Conservation (phyloP, 768 basidiomycete genomes). For the Phylloporus scabripes region DNA sequence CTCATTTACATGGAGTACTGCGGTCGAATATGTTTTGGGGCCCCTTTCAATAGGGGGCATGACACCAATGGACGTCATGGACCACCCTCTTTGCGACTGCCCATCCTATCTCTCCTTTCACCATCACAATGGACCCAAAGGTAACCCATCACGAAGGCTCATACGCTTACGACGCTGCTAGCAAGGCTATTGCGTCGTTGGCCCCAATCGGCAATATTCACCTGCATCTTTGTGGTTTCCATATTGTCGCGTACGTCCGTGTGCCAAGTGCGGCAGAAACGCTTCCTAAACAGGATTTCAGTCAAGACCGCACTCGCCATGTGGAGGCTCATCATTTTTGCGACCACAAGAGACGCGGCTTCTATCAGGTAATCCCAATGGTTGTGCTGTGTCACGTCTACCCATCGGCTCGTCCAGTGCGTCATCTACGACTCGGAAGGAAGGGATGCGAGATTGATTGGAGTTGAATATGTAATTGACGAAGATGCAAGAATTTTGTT, state of each 20-base stretch:
- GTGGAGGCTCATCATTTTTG: conserved; percentile 44
- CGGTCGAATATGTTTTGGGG: neutral
- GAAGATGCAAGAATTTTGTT: conserved; percentile 25
- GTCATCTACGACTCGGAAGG: conserved; percentile 40
- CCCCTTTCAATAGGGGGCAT: conserved; percentile 10
- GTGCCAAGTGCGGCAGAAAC: no score
- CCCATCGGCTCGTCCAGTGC: conserved; percentile 35
- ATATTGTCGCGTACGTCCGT: conserved; percentile 28
- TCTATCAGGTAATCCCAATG: conserved; percentile 33
- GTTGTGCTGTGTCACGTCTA: conserved; percentile 7
- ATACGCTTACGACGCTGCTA: conserved; percentile 23
- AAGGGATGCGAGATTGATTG: conserved; percentile 43
- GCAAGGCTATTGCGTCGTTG: conserved; percentile 28
- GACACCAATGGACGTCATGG: conserved; percentile 1
- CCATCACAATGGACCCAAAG: conserved; percentile 23
- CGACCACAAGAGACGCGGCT: conserved; percentile 33
- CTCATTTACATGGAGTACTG: neutral
- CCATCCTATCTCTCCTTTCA: neutral
- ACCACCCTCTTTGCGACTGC: neutral
- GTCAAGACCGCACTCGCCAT: conserved; percentile 30
- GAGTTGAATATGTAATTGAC: conserved; percentile 48
- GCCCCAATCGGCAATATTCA: conserved; percentile 32
- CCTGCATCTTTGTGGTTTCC: conserved; percentile 33
- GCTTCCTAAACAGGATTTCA: conserved; percentile 5
- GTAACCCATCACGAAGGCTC: conserved; percentile 21